Evolutionary conservation across 257 asterid genomes (phyloP), one percentile per base, ranked within the genome.

Genomic region (Plantago ovata): DNA sequence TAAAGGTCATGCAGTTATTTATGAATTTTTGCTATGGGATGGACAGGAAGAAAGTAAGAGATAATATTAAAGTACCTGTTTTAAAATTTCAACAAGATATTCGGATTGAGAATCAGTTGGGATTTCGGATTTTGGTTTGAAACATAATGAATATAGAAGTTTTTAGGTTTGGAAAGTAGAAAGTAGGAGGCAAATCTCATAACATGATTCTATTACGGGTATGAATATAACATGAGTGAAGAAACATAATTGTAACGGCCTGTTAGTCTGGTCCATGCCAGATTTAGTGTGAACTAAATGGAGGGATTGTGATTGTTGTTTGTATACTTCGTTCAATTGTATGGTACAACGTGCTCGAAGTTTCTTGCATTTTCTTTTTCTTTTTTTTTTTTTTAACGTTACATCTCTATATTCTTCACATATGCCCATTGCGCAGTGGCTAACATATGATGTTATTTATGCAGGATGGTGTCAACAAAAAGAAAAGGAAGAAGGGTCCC

Each of bases 401-500:
- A 13, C 40, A 44, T 22, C 20, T 42, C 23, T 56, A 10, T 63
- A 50, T 58, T 33, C 22, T 56, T 58, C 49, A 24, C 43, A 21
- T 51, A 65, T 47, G 18, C 10, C 52, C 50, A 47, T 68, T 47
- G 18, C 10, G 52, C 50, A 47, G 45, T 61, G 38, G 55, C 41
- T 68, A 52, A 56, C 18, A 62, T 44, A 22, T 72, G 47, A 72
- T 74, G 66, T 52, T 49, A 42, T 63, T 68, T 64, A 57, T 66
- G 69, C 90, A 87, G 98, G 84, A 66, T 44, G 80, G 24, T 66
- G 66, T 62, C 53, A 57, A 33, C 40, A 72, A 66, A 53, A 84
- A 70, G 70, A 77, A 84, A 84, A 82, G 74, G 72, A 87, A 81
- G 81, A 75, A 62, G 53, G 82, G 76, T 55, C 81, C 89, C 64